These are phyloP conservation scores for Cardamine occulta DNA, from an alignment of 345 rosid genomes.

Conservation along the genomic window DNA sequence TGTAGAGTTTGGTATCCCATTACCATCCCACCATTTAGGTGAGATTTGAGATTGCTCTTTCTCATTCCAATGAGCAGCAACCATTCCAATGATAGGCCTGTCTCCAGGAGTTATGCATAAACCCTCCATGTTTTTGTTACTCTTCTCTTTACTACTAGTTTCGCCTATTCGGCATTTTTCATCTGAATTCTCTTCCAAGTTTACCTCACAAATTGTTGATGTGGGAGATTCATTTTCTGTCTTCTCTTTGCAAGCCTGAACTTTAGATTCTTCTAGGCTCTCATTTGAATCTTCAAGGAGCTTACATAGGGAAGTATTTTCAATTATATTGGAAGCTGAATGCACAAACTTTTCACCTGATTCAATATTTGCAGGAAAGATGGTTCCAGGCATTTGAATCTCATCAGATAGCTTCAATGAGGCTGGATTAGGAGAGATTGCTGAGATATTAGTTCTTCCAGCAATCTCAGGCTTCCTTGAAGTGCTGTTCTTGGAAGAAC, in stretches of 20 bases:
- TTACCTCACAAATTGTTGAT: constrained; percentile 31
- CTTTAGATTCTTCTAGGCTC: constrained; percentile 41
- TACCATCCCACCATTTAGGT: constrained; percentile 96
- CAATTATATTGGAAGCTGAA: constrained; percentile 50
- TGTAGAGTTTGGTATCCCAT: constrained; percentile 95
- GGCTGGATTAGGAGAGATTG: constrained; percentile 56
- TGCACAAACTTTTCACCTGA: constrained; percentile 64
- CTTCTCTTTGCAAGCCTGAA: constrained; percentile 42
- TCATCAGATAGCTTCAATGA: constrained; percentile 79
- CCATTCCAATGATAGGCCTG: constrained; percentile 90
- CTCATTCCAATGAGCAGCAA: constrained; percentile 89
- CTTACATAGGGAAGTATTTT: constrained; percentile 51
- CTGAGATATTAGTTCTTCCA: constrained; percentile 39
- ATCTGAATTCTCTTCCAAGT: constrained; percentile 39
- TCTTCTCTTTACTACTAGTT: constrained; percentile 44
- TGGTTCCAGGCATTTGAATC: constrained; percentile 98
- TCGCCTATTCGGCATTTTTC: constrained; percentile 45
- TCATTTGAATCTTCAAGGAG: constrained; percentile 39
- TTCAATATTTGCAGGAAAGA: constrained; percentile 63
- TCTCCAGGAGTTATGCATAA: constrained; percentile 58
- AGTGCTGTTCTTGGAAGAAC: constrained; percentile 44
- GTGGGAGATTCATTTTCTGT: constrained; percentile 46
- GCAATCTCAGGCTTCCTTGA: constrained; percentile 42
- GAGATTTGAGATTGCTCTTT: constrained; percentile 54
- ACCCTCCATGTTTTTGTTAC: constrained; percentile 32